A percentile compares a stretch with the other conserved stretches of the same genome.
phyloP scores from a whole-genome alignment of 345 rosid species.

The Euphorbia tirucalli region DNA sequence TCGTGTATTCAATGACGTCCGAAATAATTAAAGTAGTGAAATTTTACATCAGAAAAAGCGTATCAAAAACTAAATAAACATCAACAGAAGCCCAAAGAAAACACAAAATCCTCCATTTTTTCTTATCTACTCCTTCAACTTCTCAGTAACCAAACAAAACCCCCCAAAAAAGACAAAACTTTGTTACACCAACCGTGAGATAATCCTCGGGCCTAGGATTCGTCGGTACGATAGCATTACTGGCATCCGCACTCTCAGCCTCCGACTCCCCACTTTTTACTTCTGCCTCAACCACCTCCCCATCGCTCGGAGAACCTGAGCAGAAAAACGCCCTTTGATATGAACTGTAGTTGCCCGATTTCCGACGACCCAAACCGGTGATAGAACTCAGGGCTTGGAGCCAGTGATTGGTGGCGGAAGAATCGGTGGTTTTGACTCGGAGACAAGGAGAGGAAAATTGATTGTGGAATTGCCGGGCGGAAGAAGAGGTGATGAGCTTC shows the following conservation, averaged over 20 bases:
- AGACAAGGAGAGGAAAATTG: constrained; percentile 27
- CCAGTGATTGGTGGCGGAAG: constrained; percentile 7
- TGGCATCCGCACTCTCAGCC: constrained; percentile 42
- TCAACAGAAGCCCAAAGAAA: neutral
- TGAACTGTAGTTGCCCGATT: constrained; percentile 20
- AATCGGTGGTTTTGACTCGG: constrained; percentile 13
- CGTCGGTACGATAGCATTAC: constrained; percentile 74
- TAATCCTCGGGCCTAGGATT: constrained; percentile 85
- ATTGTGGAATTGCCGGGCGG: constrained; percentile 26
- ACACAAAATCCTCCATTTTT: neutral
- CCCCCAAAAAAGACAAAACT: neutral
- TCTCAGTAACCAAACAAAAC: constrained; percentile 3
- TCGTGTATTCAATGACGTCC: neutral
- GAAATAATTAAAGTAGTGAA: neutral
- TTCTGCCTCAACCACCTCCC: constrained; percentile 43
- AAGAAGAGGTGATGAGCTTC: constrained; percentile 25
- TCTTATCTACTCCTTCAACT: neutral
- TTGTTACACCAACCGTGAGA: constrained; percentile 54
- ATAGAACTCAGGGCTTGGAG: constrained; percentile 22
- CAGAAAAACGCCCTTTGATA: constrained; percentile 65
- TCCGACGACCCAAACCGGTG: constrained; percentile 13
- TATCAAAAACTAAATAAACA: neutral
- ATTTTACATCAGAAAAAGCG: neutral
- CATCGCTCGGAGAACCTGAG: constrained; percentile 52
- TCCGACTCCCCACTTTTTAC: constrained; percentile 45